A percentile compares a stretch with the other conserved stretches of the same genome.
Conservation (phyloP, 257 asterid genomes). For the Schizonepeta tenuifolia region DNA sequence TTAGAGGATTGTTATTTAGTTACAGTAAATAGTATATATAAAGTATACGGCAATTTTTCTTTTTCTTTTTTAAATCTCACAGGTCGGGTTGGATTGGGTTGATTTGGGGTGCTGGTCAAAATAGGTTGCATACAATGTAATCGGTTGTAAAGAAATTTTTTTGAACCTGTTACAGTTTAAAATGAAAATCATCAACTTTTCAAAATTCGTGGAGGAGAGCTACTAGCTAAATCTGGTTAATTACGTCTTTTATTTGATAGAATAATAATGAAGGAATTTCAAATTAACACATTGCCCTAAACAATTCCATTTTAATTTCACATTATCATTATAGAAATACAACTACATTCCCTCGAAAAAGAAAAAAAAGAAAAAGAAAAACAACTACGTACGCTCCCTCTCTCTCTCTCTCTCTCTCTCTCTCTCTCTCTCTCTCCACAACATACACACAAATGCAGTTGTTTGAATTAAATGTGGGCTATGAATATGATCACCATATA, state of each 20-base stretch:
- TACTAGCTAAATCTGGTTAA: background rate
- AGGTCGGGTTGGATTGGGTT: no score
- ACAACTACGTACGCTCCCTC: background rate
- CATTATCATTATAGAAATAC: background rate
- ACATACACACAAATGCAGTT: background rate
- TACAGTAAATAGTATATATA: no score
- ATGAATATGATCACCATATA: background rate
- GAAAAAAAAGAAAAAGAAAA: background rate
- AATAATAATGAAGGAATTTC: background rate
- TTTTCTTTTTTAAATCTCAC: no score
- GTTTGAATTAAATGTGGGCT: background rate
- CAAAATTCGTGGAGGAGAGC: no score
- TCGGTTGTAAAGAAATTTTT: no score
- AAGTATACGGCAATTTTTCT: no score
- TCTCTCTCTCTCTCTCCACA: constrained; percentile 4
- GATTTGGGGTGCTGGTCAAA: no score
- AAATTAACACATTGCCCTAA: constrained; percentile 24
- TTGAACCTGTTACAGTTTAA: no score
- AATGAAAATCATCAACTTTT: no score
- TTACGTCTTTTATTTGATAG: background rate
- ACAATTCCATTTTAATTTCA: constrained; percentile 19
- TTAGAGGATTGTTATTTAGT: no score
- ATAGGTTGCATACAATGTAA: no score
- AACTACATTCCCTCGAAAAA: background rate
- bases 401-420: background rate